These are phyloP conservation scores for Scheffersomyces titani DNA, from an alignment of 1,139 yeast genomes.

Conservation along the genomic window DNA sequence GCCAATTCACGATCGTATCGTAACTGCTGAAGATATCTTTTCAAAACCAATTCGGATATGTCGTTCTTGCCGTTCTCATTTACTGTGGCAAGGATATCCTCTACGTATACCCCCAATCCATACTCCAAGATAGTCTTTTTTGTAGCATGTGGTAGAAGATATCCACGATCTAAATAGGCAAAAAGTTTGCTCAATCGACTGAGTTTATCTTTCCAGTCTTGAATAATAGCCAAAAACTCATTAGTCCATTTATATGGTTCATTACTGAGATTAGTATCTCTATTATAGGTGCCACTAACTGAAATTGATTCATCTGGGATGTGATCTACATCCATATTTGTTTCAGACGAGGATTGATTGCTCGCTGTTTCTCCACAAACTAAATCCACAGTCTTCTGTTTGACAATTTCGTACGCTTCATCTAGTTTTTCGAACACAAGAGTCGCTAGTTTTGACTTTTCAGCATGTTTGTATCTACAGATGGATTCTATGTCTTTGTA, in stretches of 20 bases:
- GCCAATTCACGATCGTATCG: not conserved
- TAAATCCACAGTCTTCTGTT: not conserved
- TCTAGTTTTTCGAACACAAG: slow-evolving; percentile 21
- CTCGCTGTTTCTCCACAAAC: not conserved
- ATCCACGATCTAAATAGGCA: slow-evolving; percentile 36
- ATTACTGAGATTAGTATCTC: not conserved
- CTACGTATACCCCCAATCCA: slow-evolving; percentile 24
- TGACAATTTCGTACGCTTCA: slow-evolving; percentile 1
- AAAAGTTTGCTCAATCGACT: slow-evolving; percentile 30
- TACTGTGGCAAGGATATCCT: slow-evolving; percentile 14
- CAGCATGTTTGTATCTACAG: slow-evolving; percentile 34
- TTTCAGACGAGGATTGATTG: not conserved
- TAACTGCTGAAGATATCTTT: not conserved
- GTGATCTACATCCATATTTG: not conserved
- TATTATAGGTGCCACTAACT: not conserved
- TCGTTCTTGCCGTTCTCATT: not conserved
- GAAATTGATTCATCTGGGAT: not conserved
- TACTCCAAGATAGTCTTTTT: slow-evolving; percentile 26
- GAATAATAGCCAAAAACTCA: slow-evolving; percentile 18
- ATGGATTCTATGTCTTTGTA: slow-evolving; percentile 32
- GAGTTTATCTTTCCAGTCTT: slow-evolving; percentile 28
- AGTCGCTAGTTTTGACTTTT: slow-evolving; percentile 31
- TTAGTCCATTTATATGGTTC: not conserved
- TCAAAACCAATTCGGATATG: slow-evolving; percentile 9
- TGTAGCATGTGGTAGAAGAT: slow-evolving; percentile 32